These are phyloP conservation scores for Biscutella laevigata DNA, from an alignment of 441 rosid species.

Conservation along the genomic window DNA sequence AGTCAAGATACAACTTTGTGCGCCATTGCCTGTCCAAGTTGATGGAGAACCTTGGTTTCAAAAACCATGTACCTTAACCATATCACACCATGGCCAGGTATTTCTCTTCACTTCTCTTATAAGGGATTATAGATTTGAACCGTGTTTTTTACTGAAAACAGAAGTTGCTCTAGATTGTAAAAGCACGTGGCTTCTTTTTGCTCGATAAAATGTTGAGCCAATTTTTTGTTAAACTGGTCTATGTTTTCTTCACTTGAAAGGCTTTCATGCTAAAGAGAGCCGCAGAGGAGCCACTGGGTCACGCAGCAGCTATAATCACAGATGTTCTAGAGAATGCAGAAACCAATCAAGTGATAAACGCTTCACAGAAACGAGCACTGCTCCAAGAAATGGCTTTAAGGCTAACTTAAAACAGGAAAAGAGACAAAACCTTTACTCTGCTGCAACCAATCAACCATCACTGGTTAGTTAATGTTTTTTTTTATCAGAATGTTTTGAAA, in stretches of 20 bases:
- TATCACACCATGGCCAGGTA: conserved; percentile 96
- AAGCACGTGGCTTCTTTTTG: background rate
- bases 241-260: conserved; percentile 28
- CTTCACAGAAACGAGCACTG: conserved; percentile 81
- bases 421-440: conserved; percentile 7
- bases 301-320: conserved; percentile 84
- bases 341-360: conserved; percentile 64
- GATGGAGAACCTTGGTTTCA: conserved; percentile 99
- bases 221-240: background rate
- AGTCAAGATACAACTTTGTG: conserved; percentile 76
- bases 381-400: conserved; percentile 92
- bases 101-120: background rate
- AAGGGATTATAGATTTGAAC: background rate
- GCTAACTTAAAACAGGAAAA: conserved; percentile 34
- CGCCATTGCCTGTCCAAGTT: conserved; percentile 79
- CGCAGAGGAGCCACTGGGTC: conserved; percentile 89
- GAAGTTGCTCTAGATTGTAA: background rate
- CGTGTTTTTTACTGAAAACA: background rate
- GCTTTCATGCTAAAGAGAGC: conserved; percentile 88
- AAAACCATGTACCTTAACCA: conserved; percentile 63
- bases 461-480: conserved; percentile 14
- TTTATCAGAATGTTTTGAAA: background rate
- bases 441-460: conserved; percentile 8
- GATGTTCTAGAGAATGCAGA: conserved; percentile 91
- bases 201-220: background rate